Evolutionary conservation across 108 stramenopile genomes (phyloP).

Genomic region (Fistulifera solaris): DNA sequence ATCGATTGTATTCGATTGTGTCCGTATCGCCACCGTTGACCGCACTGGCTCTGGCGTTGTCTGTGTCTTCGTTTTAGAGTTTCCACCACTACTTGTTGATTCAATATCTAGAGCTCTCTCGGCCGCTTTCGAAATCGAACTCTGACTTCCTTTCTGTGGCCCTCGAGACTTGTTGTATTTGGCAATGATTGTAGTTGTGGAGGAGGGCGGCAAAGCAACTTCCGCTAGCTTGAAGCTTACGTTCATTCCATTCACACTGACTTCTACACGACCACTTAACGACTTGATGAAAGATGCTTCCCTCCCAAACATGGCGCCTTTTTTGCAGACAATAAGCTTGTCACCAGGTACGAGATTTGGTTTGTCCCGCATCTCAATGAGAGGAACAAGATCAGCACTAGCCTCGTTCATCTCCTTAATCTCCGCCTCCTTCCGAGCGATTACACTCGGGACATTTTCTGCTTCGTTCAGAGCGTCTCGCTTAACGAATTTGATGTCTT

Average conservation of each 20-base stretch:
- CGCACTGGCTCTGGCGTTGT: not conserved
- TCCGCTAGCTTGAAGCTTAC: constrained; percentile 55
- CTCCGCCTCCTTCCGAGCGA: constrained; percentile 32
- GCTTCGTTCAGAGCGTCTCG: constrained; percentile 69
- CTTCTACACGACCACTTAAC: constrained; percentile 50
- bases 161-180: not conserved
- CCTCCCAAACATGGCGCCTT: constrained; percentile 53
- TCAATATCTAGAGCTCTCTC: constrained; percentile 52
- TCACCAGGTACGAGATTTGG: constrained; percentile 48
- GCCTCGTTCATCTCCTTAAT: constrained; percentile 18
- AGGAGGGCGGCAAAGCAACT: constrained; percentile 36
- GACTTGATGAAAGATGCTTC: constrained; percentile 44
- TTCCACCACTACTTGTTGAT: not conserved
- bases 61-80: not conserved
- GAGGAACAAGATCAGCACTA: constrained; percentile 52
- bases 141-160: not conserved
- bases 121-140: constrained; percentile 41
- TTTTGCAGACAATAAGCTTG: constrained; percentile 59
- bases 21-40: constrained; percentile 34
- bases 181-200: not conserved
- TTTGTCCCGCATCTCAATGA: constrained; percentile 51
- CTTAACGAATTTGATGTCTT: constrained; percentile 76
- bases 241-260: constrained; percentile 44
- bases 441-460: constrained; percentile 55
- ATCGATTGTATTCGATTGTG: constrained; percentile 78